A percentile compares a stretch with the other conserved stretches of the same genome.
These are phyloP conservation scores for Malassezia brasiliensis DNA, from an alignment of 1,284 basidiomycete genomes.

Conservation along the genomic window DNA sequence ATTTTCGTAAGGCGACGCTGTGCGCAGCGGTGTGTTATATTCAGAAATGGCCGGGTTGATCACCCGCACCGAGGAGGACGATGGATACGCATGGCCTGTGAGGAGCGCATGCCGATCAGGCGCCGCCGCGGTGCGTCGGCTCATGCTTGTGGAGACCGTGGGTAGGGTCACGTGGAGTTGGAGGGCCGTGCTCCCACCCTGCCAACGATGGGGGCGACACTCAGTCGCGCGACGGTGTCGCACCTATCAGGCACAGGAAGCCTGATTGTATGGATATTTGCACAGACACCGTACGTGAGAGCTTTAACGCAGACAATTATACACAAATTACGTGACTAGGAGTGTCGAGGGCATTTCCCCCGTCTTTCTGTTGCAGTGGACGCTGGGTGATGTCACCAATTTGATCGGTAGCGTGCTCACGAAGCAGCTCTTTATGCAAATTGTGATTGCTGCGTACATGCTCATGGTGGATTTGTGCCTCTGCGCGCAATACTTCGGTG, in stretches of 20 bases:
- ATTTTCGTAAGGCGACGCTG: constrained; percentile 35
- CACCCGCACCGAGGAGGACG: constrained; percentile 16
- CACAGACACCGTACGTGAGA: constrained; percentile 33
- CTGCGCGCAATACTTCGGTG: constrained; percentile 6
- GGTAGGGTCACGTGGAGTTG: not conserved
- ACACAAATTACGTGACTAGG: constrained; percentile 35
- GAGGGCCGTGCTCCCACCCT: not conserved
- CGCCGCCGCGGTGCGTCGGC: constrained; percentile 26
- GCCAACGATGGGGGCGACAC: not conserved
- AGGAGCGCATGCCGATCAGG: constrained; percentile 37
- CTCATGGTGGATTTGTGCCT: constrained; percentile 10
- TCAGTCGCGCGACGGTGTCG: constrained; percentile 27
- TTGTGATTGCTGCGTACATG: constrained; percentile 26
- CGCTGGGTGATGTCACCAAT: constrained; percentile 44
- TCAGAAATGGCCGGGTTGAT: not conserved
- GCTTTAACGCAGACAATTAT: constrained; percentile 24
- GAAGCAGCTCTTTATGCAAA: constrained; percentile 41
- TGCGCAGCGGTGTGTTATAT: constrained; percentile 16
- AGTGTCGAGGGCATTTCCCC: constrained; percentile 39
- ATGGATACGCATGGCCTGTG: constrained; percentile 26
- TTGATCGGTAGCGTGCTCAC: constrained; percentile 40
- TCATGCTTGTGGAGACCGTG: constrained; percentile 19
- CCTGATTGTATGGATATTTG: constrained; percentile 44
- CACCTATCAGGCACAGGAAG: constrained; percentile 28
- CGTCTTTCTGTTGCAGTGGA: constrained; percentile 46